Percentiles rank a stretch among this genome's conserved stretches.
phyloP scores from a whole-genome alignment of 2,329 filamentous ascomycete species.

The Pseudopithomyces maydicus region DNA sequence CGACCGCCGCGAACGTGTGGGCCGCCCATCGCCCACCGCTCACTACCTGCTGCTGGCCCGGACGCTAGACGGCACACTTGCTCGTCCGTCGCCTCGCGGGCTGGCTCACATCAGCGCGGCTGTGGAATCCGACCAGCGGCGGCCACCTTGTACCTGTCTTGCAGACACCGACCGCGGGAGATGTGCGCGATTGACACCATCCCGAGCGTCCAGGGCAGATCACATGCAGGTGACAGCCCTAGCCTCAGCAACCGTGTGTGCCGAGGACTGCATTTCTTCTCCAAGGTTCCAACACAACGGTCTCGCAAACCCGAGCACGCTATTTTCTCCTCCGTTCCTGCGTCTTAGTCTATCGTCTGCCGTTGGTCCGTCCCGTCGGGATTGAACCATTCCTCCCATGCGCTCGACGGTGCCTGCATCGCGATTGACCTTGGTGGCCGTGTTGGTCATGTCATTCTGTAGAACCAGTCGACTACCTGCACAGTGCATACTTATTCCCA shows the following conservation, averaged over 20 bases:
- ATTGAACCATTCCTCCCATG: no score
- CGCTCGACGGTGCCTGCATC: neutral
- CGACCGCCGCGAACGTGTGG: neutral
- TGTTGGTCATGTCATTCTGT: neutral
- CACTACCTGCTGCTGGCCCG: neutral
- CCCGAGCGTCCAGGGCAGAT: neutral
- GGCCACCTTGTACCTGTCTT: neutral
- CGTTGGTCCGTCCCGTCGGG: neutral
- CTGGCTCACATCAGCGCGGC: conserved; percentile 9
- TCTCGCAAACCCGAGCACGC: neutral
- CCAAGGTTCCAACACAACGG: neutral
- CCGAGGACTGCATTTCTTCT: neutral
- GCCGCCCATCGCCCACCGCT: neutral
- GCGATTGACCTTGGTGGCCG: neutral
- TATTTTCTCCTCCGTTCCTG: conserved; percentile 1
- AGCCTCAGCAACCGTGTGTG: neutral
- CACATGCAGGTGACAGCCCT: neutral
- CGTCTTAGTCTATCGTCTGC: neutral
- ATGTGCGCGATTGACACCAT: neutral
- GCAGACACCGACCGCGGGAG: neutral
- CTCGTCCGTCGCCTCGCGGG: neutral
- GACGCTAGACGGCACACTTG: neutral
- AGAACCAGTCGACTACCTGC: no score
- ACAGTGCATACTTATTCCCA: neutral
- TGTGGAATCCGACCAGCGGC: neutral